These are phyloP conservation scores for Malania oleifera DNA, from an alignment of 164 flowering plant species.

Conservation along the genomic window DNA sequence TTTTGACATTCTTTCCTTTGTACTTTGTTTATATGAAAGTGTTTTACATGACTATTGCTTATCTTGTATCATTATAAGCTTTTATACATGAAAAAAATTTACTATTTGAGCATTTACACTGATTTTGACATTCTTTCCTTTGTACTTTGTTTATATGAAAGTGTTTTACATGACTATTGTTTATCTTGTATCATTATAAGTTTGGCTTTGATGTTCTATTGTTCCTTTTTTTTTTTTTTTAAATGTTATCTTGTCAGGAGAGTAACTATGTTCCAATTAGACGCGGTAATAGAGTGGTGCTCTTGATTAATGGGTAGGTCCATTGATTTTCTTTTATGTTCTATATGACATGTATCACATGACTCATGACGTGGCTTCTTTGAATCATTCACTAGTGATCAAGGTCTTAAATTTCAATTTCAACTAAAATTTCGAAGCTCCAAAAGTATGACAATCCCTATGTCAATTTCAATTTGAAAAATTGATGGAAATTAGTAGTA, in stretches of 20 bases:
- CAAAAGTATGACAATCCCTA: no score
- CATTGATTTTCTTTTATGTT: constrained; percentile 3
- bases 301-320: constrained; percentile 86
- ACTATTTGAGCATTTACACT: no score
- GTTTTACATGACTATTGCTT: neutral
- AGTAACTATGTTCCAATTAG: constrained; percentile 82
- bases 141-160: neutral
- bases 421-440: no score
- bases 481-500: no score
- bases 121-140: neutral
- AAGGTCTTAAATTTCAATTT: no score
- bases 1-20: neutral
- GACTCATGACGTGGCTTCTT: no score
- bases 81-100: no score
- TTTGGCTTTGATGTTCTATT: neutral
- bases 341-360: no score
- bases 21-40: neutral
- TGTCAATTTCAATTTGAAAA: no score
- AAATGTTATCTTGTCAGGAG: constrained; percentile 68
- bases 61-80: neutral
- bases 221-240: neutral
- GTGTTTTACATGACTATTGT: neutral
- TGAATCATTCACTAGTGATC: no score
- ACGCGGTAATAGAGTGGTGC: constrained; percentile 78
- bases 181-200: neutral